phyloP scores from a whole-genome alignment of 176 grass and related monocot genomes.

The Musa beccarii region DNA sequence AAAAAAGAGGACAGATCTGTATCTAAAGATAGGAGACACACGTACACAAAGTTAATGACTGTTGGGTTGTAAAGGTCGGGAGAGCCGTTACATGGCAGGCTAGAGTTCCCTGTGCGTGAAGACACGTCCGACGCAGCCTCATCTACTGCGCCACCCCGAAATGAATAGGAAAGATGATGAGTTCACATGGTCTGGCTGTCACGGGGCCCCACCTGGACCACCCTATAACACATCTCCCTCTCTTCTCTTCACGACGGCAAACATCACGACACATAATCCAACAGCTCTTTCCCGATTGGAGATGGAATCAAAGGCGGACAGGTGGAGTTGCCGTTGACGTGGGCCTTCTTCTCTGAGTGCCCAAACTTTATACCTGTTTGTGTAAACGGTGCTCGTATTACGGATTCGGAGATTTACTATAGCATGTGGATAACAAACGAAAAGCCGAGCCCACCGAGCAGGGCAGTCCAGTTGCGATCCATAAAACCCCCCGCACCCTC shows the following conservation, averaged over 20 bases:
- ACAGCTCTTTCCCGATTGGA: not conserved
- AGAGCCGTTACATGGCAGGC: no score
- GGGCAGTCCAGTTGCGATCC: not conserved
- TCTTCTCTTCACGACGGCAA: not conserved
- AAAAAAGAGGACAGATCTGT: no score
- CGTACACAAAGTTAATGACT: no score
- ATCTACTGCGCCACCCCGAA: not conserved
- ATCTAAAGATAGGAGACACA: no score
- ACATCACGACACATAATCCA: not conserved
- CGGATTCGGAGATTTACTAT: no score
- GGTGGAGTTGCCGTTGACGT: not conserved
- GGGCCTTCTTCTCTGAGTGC: not conserved
- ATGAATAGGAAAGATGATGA: not conserved
- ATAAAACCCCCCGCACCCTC: not conserved
- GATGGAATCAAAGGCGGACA: not conserved
- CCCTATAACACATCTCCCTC: not conserved
- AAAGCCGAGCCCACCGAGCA: not conserved
- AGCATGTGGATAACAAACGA: no score
- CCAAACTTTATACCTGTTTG: not conserved
- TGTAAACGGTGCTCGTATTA: not conserved
- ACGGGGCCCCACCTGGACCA: not conserved
- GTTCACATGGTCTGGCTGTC: conserved; percentile 4
- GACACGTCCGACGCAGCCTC: not conserved
- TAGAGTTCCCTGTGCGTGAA: no score
- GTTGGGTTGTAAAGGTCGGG: no score